Evolutionary conservation across 371 early-diverging fungal genomes (phyloP).

Genomic region (Saksenaea vasiformis): DNA sequence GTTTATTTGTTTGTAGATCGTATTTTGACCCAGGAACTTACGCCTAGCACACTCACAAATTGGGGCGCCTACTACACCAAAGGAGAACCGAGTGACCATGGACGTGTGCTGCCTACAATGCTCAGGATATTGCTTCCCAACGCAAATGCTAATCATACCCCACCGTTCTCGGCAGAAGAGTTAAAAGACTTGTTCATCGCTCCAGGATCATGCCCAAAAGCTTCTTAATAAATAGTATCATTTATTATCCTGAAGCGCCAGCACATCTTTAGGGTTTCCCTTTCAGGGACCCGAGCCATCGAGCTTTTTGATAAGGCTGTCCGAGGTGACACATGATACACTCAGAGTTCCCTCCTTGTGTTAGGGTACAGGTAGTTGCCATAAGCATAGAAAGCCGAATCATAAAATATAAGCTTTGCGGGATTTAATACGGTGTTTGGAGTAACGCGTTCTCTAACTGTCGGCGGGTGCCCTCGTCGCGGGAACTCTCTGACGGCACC

Average conservation of each 20-base stretch:
- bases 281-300: too few species aligned
- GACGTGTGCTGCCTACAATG: conserved; percentile 21
- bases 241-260: background rate
- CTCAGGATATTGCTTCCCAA: conserved; percentile 10
- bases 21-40: conserved; percentile 24
- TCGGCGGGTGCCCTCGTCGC: background rate
- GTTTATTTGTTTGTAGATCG: conserved; percentile 15
- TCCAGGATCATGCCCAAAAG: background rate
- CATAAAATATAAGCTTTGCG: too few species aligned
- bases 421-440: background rate
- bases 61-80: conserved; percentile 29
- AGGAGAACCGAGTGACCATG: conserved; percentile 10
- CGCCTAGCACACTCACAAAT: conserved; percentile 26
- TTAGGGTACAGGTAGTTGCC: background rate
- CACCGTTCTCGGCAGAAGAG: conserved; percentile 20
- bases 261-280: background rate
- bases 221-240: background rate
- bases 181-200: conserved; percentile 12
- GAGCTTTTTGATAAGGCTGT: background rate
- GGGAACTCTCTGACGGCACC: background rate
- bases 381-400: background rate
- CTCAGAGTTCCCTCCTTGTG: background rate
- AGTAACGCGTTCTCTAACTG: background rate
- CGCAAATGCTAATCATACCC: conserved; percentile 12
- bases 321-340: background rate